phyloP scores from a whole-genome alignment of 495 filamentous ascomycete species.

The Penicillium macrosclerotiorum region DNA sequence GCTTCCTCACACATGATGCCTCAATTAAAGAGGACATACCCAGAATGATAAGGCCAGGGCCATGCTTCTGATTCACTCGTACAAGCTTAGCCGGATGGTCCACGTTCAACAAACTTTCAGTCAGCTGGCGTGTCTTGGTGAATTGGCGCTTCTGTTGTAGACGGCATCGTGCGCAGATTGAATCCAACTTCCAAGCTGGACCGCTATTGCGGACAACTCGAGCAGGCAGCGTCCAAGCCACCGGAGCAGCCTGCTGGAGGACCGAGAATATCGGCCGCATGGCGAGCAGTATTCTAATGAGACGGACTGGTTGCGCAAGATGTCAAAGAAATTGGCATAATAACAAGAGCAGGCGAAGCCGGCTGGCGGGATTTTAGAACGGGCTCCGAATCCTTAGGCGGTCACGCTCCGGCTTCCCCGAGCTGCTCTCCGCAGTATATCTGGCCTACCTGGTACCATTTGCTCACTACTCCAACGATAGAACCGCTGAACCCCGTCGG shows the following conservation, averaged over 20 bases:
- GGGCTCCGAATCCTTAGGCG: conserved; percentile 8
- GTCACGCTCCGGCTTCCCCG: conserved; percentile 21
- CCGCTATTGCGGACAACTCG: conserved; percentile 17
- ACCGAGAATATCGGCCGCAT: conserved; percentile 37
- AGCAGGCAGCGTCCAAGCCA: conserved; percentile 19
- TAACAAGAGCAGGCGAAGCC: background rate
- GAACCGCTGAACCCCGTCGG: background rate
- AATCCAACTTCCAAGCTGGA: conserved; percentile 27
- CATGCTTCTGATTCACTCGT: conserved; percentile 68
- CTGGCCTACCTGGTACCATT: background rate
- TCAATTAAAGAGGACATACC: conserved; percentile 45
- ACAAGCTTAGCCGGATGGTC: conserved; percentile 81
- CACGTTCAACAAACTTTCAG: conserved; percentile 60
- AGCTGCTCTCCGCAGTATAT: conserved; percentile 13
- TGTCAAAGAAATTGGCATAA: background rate
- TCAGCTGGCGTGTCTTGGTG: conserved; percentile 19
- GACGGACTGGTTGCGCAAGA: no score
- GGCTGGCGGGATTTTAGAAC: conserved; percentile 7
- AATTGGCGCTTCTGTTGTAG: conserved; percentile 36
- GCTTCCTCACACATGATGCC: no score
- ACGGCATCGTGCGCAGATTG: conserved; percentile 38
- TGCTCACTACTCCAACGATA: background rate
- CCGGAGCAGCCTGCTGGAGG: conserved; percentile 24
- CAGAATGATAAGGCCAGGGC: conserved; percentile 77
- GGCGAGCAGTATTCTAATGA: no score